These are phyloP conservation scores for Candida arabinofermentans DNA, from an alignment of 805 yeast species.

Conservation along the genomic window DNA sequence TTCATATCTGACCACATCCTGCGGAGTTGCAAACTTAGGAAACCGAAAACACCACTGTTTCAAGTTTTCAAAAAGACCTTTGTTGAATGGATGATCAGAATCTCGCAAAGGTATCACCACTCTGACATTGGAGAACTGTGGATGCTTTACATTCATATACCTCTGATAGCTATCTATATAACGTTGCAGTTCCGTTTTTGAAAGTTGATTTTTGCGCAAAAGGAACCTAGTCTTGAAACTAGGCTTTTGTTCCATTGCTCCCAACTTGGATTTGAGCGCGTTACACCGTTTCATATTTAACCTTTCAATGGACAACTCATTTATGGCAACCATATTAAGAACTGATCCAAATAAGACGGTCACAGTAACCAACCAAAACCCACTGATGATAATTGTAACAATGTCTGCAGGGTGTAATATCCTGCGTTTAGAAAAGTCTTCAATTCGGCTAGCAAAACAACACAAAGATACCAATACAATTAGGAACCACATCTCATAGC, in stretches of 20 bases:
- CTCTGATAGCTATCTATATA: slow-evolving; percentile 26
- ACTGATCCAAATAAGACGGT: slow-evolving; percentile 37
- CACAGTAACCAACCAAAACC: slow-evolving; percentile 43
- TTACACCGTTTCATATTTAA: slow-evolving; percentile 15
- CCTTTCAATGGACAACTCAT: slow-evolving; percentile 55
- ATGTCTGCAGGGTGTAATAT: slow-evolving; percentile 23
- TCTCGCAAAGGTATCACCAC: slow-evolving; percentile 34
- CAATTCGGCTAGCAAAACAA: slow-evolving; percentile 28
- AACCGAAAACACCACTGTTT: slow-evolving; percentile 23
- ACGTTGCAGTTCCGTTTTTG: slow-evolving; percentile 20
- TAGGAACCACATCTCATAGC: slow-evolving; percentile 35
- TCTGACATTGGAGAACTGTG: slow-evolving; percentile 29
- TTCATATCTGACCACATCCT: slow-evolving; percentile 26
- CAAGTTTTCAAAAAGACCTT: slow-evolving; percentile 36
- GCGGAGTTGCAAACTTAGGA: slow-evolving; percentile 10
- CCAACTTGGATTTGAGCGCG: slow-evolving; percentile 20
- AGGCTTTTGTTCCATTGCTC: neutral
- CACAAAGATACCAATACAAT: slow-evolving; percentile 37
- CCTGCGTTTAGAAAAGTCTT: slow-evolving; percentile 18
- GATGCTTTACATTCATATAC: slow-evolving; percentile 41
- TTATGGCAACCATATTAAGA: slow-evolving; percentile 38
- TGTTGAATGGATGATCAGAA: slow-evolving; percentile 33
- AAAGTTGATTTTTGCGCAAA: slow-evolving; percentile 17
- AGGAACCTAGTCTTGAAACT: slow-evolving; percentile 4
- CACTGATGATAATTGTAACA: slow-evolving; percentile 38